These are phyloP conservation scores for Eimeria zaria DNA, from an alignment of 169 alveolate species.

Conservation along the genomic window DNA sequence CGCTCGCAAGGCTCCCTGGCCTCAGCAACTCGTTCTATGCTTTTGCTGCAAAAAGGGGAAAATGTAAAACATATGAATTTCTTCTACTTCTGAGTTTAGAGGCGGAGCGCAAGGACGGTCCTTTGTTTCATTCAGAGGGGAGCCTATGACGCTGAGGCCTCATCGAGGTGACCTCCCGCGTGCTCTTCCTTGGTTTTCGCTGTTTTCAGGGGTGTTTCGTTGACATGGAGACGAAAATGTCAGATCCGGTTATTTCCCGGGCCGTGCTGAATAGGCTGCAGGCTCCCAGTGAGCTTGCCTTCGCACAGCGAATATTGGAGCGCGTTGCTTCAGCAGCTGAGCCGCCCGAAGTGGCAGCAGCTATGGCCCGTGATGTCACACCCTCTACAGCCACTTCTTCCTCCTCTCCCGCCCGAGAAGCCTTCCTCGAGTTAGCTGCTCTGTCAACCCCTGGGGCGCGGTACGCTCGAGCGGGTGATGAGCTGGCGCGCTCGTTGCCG, in stretches of 20 bases:
- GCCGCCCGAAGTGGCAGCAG: constrained; percentile 44
- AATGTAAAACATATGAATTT: background rate
- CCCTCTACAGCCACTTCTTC: background rate
- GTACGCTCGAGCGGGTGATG: constrained; percentile 7
- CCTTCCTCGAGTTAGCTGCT: constrained; percentile 26
- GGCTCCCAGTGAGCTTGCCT: constrained; percentile 63
- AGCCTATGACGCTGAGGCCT: background rate
- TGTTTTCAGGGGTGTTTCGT: background rate
- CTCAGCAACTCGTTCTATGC: background rate
- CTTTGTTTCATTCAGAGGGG: background rate
- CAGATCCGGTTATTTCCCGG: constrained; percentile 42
- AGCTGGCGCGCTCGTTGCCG: constrained; percentile 20
- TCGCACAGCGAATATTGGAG: constrained; percentile 53
- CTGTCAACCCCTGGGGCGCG: constrained; percentile 51
- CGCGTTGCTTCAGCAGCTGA: constrained; percentile 66
- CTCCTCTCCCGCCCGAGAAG: constrained; percentile 14
- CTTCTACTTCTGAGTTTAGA: background rate
- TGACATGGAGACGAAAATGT: background rate
- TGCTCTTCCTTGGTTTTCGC: background rate
- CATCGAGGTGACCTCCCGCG: constrained; percentile 16
- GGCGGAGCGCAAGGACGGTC: background rate
- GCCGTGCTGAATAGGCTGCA: constrained; percentile 61
- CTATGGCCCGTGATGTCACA: background rate
- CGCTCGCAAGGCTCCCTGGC: background rate
- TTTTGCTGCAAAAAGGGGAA: background rate